Base-by-base conservation (phyloP, 2,329 filamentous ascomycete genomes). In the Ophiostoma ulmi region DNA sequence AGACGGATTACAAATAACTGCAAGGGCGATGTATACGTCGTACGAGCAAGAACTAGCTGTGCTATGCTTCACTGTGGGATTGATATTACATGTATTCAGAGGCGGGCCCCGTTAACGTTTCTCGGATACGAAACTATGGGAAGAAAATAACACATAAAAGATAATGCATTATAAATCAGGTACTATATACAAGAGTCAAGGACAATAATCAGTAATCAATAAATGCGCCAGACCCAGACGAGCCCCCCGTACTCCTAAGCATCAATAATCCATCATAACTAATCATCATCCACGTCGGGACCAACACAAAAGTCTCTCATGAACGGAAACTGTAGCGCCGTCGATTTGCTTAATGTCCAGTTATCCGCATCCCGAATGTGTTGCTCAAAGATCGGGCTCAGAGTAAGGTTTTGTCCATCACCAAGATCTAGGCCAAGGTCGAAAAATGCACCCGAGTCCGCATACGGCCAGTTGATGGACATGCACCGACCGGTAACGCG, bases 401-500 rank as follows among this genome's bases (percentile, higher is more conserved):
- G 61, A 2, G 67, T 44, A 1, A 72, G 64, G 35, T 68, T 71
- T 20, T 70, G 70, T 13, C 72, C 69, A 39, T 73, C 72, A 8
- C 64, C 65, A 41, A 41, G n/a, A 31, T 48, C 65, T 5, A 39
- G 38, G 5, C 65, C 71, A 7, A 70, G 31, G 11, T 73, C 72
- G 6, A 71, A 38, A 10, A 71, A 66, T 1, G 68, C 63, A 13
- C 68, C 72, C 17, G 71, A 72, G 65, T 72, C 72, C 1, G 69
- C 69, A 61, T 70, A 73, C 7, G 71, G 72, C 72, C 71, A 72
- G 67, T 71, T 73, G 17, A 72, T 69, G 0, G 72, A 73, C 61
- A 73, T 67, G 64, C 67, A 26, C 5, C 52, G 41, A 31, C 69
- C 71, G 5, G 71, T 72, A 7, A 41, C 39, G 1, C 41, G 48